Base-by-base conservation (phyloP, 495 filamentous ascomycete species). In the Penicillium malachiteum region DNA sequence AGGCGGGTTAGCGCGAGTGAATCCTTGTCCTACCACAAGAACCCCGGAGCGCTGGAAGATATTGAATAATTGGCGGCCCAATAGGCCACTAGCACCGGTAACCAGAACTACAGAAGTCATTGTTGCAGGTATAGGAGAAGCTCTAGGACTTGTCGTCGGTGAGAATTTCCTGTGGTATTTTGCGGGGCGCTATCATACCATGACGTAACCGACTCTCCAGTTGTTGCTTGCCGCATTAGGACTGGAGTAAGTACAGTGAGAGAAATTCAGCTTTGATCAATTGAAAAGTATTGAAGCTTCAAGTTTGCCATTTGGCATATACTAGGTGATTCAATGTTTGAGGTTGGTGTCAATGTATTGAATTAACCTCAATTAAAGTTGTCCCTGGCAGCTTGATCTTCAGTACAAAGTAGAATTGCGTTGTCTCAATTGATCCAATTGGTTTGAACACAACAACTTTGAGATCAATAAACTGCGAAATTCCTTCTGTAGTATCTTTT, bases 31-130 rank as follows among this genome's bases (percentile, higher is more conserved):
- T 56, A 89, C 82, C 43, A 85, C 85, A n/a, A 83, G 76, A 83
- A 92, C 96, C 6, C 81, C 80, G 18, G 76, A 81, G 37, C 74
- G 66, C 56, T 87, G 77, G 69, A 97, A 96, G 14, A 80, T 85
- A 52, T 84, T 87, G 57, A 88, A 79, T 13, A 92, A 86, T 69
- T 95, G 84, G 14, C 92, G 83, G 33, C 92, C 92, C 7, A 97
- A 80, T 2, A 94, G 78, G 42, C 92, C 92, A 37, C 83, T 93
- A 40, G 89, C 92, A 35, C 92, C 92, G 26, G 92, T 97, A 45
- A 97, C 75, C 17, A 97, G 78, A 37, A 79, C 91, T 35, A 80
- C 87, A 55, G 78, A 81, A 50, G 77, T 68, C 83, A 87, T 85
- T 16, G 35, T 54, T 31, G 41, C 30, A n/a, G 13, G 21, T 46